Conservation (phyloP, 2,329 filamentous ascomycete species). For the Periconia digitata region DNA sequence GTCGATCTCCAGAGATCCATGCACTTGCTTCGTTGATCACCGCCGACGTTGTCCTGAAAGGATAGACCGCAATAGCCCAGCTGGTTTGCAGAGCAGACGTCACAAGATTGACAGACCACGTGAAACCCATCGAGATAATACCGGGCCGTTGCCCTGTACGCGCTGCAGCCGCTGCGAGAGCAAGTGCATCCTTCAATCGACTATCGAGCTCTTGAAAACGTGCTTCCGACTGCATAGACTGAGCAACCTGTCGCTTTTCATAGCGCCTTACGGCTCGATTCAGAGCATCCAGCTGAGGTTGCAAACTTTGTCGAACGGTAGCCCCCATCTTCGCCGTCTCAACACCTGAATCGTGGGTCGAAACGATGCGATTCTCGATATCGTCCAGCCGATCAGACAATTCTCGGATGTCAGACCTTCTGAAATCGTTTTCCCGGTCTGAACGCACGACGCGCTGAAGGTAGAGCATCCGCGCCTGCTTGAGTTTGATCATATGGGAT, state of each 20-base stretch:
- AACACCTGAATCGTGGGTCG: slow-evolving; percentile 39
- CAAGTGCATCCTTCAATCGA: slow-evolving; percentile 73
- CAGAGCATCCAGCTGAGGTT: slow-evolving; percentile 83
- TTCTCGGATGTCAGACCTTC: slow-evolving; percentile 23
- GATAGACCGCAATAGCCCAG: slow-evolving; percentile 35
- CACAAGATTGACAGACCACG: slow-evolving; percentile 27
- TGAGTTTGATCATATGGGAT: slow-evolving; percentile 77
- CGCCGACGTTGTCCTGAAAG: slow-evolving; percentile 24
- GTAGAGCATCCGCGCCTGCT: slow-evolving; percentile 76
- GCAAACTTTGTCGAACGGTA: slow-evolving; percentile 66
- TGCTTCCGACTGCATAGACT: slow-evolving; percentile 74
- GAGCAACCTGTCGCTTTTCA: slow-evolving; percentile 80
- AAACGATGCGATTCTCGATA: slow-evolving; percentile 62
- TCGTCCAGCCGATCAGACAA: slow-evolving; percentile 68
- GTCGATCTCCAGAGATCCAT: slow-evolving; percentile 24
- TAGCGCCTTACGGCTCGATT: slow-evolving; percentile 87
- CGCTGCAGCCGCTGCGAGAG: slow-evolving; percentile 72
- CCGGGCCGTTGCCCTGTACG: slow-evolving; percentile 40
- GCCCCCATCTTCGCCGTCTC: slow-evolving; percentile 45
- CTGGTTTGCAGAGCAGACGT: slow-evolving; percentile 23
- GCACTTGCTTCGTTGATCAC: slow-evolving; percentile 17
- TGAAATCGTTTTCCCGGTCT: slow-evolving; percentile 19
- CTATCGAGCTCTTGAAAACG: slow-evolving; percentile 72
- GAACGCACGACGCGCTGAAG: slow-evolving; percentile 70
- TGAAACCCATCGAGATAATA: slow-evolving; percentile 27